A percentile compares a stretch with the other conserved stretches of the same genome.
Conservation (phyloP, 2,329 filamentous ascomycete genomes). For the Ilyonectria destructans region DNA sequence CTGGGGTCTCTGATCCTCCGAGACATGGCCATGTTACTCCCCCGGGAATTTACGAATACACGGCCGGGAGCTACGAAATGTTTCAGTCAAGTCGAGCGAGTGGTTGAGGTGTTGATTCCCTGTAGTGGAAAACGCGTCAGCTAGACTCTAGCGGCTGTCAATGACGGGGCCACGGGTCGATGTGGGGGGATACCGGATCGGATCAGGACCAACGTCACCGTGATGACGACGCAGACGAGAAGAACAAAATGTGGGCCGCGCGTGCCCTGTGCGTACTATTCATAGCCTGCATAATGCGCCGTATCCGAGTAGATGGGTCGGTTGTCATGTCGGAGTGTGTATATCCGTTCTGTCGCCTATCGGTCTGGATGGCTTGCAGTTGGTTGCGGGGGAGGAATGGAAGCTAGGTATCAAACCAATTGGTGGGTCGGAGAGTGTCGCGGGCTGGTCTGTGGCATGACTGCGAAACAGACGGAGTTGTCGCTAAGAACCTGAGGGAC, state of each 20-base stretch:
- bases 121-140: not conserved
- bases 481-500: not conserved
- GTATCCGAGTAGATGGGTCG: not conserved
- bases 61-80: not conserved
- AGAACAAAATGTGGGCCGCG: not conserved
- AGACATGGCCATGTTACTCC: not conserved
- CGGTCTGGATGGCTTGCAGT: not conserved
- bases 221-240: constrained; percentile 3
- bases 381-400: not conserved
- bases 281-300: not conserved
- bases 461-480: not conserved
- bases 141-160: not conserved
- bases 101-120: not conserved
- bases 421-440: not conserved
- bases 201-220: constrained; percentile 3
- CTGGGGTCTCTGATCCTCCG: not conserved
- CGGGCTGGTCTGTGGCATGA: not conserved
- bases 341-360: not conserved
- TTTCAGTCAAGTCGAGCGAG: constrained; percentile 7
- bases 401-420: not conserved
- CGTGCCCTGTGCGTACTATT: not conserved
- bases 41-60: not conserved
- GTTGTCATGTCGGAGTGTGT: not conserved
- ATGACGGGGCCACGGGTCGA: not conserved
- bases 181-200: not conserved